These are phyloP conservation scores for Hyphodiscus sp. DNA, from an alignment of 2,329 filamentous ascomycete genomes.

Conservation along the genomic window DNA sequence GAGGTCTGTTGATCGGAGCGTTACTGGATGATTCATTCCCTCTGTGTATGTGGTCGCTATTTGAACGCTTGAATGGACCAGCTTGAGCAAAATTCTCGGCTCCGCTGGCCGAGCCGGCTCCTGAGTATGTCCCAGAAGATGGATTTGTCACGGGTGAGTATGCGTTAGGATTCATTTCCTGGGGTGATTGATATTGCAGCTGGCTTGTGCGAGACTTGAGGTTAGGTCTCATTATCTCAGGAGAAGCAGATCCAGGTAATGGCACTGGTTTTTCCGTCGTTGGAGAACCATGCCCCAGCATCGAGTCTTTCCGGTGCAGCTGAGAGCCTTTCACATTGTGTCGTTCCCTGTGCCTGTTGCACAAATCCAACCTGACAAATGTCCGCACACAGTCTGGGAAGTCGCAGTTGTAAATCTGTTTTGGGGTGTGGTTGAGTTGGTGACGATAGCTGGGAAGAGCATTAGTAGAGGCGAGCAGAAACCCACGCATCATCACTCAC, in stretches of 20 bases:
- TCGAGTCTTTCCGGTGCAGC: conserved; percentile 65
- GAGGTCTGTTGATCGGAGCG: conserved; percentile 14
- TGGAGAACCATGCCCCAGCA: conserved; percentile 41
- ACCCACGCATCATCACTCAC: conserved; percentile 43
- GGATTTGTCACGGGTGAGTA: conserved; percentile 27
- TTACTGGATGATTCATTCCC: conserved; percentile 16
- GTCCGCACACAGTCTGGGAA: conserved; percentile 84
- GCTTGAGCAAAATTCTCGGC: conserved; percentile 19
- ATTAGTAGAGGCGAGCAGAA: conserved; percentile 5
- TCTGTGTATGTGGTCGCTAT: conserved; percentile 25
- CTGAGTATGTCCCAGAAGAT: conserved; percentile 25
- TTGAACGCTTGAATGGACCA: conserved; percentile 25
- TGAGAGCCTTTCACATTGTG: conserved; percentile 76
- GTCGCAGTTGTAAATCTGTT: conserved; percentile 91
- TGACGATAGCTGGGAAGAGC: conserved; percentile 60
- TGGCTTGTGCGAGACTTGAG: conserved; percentile 23
- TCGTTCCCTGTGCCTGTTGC: conserved; percentile 75
- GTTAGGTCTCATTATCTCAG: conserved; percentile 26
- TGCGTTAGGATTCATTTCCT: conserved; percentile 22
- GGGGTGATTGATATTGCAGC: conserved; percentile 28
- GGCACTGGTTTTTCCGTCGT: conserved; percentile 20
- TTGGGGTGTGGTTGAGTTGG: conserved; percentile 91
- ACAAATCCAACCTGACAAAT: conserved; percentile 90
- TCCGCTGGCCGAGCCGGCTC: conserved; percentile 20
- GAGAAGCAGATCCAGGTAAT: conserved; percentile 24